Evolutionary conservation across 2,329 filamentous ascomycete genomes (phyloP), one percentile per base, ranked within the genome.

Genomic region (Corynespora cassiicola): DNA sequence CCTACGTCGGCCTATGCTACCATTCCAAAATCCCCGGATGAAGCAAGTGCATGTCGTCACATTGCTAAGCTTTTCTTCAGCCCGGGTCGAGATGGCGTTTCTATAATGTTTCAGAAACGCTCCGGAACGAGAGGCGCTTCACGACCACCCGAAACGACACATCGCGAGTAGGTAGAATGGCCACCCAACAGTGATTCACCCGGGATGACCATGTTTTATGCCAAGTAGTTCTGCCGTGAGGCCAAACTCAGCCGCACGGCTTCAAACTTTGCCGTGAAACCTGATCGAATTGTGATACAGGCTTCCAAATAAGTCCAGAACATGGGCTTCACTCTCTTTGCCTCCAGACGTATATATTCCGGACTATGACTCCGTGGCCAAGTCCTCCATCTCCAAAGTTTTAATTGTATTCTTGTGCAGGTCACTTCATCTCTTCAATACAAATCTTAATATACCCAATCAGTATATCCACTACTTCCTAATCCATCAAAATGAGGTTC

Each of bases 371-470:
- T n/a, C n/a, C n/a, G n/a, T n/a, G n/a, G n/a, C n/a, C n/a, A n/a
- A n/a, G n/a, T n/a, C n/a, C n/a, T n/a, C n/a, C n/a, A n/a, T n/a
- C 41, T 48, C 42, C 41, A 42, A 38, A 33, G 35, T 50, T 54
- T 39, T 51, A 50, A 49, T 46, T n/a, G n/a, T n/a, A n/a, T n/a
- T 41, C 36, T 29, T 48, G 58, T 64, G 61, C 59, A 47, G 61
- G 58, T 45, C 61, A 63, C 58, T 44, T 30, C 16, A 34, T 26
- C 20, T 28, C 30, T 33, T 26, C 12, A 32, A 31, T 15, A 12
- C 31, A 32, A 15, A 26, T 21, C 22, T 31, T 19, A 10, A 43
- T 37, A 34, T 25, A 23, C 16, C n/a, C 22, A 32, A 28, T 20
- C 33, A 9, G 27, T 27, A 39, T 16, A 19, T 16, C 21, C 12